phyloP scores from a whole-genome alignment of 139 green algal species.

The Volvox africanus region DNA sequence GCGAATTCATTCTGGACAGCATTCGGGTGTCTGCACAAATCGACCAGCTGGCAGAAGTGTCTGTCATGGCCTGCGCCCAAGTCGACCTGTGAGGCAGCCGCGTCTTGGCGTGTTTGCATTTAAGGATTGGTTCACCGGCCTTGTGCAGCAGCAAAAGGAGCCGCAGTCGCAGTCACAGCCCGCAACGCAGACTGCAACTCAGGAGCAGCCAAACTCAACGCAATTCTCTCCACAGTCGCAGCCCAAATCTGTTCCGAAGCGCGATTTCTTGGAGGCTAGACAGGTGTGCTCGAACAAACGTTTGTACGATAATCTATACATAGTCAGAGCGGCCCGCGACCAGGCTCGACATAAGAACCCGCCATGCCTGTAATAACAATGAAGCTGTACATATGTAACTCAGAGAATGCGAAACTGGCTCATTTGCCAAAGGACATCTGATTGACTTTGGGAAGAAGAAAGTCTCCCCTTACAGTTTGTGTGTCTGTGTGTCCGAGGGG shows the following conservation, averaged over 20 bases:
- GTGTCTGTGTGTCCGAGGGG: too few relatives aligned
- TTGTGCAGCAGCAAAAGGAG: neutral
- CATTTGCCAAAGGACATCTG: too few relatives aligned
- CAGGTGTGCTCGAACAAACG: slow-evolving; percentile 14
- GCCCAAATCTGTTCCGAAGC: slow-evolving; percentile 10
- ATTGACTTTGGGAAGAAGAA: too few relatives aligned
- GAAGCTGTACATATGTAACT: too few relatives aligned
- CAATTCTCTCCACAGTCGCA: neutral
- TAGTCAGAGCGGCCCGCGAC: too few relatives aligned
- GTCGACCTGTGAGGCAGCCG: slow-evolving; percentile 11
- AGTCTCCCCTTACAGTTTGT: too few relatives aligned
- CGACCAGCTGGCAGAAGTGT: neutral
- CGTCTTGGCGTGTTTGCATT: neutral
- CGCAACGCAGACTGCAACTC: neutral
- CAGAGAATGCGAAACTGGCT: too few relatives aligned
- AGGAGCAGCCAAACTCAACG: neutral
- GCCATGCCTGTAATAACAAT: too few relatives aligned
- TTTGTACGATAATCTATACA: too few relatives aligned
- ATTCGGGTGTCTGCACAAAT: neutral
- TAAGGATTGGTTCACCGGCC: slow-evolving; percentile 25
- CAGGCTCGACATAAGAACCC: too few relatives aligned
- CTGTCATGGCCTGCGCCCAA: neutral
- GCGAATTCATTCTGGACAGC: neutral
- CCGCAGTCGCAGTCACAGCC: neutral
- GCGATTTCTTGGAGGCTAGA: slow-evolving; percentile 52